Evolutionary conservation across 164 flowering plant genomes (phyloP).

Genomic region (Cinnamomum chago): DNA sequence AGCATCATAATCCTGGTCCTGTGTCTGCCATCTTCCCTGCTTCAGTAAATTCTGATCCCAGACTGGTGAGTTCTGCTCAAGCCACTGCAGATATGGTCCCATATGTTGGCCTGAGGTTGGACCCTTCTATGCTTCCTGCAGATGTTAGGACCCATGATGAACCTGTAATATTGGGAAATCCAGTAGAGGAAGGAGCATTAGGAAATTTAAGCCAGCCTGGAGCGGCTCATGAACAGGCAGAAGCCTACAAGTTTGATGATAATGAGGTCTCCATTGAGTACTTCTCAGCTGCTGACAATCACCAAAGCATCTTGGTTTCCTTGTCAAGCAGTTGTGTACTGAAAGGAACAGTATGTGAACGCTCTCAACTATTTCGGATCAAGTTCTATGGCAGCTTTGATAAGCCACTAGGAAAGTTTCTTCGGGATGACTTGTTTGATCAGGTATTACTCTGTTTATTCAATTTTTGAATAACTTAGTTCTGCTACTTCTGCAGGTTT

Average conservation of each 20-base stretch:
- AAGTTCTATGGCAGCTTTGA: constrained; percentile 89
- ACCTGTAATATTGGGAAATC: constrained; percentile 23
- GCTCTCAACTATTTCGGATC: constrained; percentile 73
- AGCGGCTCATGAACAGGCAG: constrained; percentile 22
- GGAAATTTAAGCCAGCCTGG: constrained; percentile 16
- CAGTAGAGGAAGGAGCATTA: constrained; percentile 15
- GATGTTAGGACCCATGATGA: not conserved
- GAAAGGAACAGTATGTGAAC: constrained; percentile 82
- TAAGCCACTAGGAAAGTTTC: constrained; percentile 90
- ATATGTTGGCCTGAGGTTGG: constrained; percentile 11
- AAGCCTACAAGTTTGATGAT: constrained; percentile 27
- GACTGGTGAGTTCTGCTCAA: constrained; percentile 23
- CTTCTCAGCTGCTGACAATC: constrained; percentile 59
- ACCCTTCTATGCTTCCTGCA: not conserved
- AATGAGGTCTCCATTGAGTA: constrained; percentile 44
- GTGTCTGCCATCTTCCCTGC: constrained; percentile 12
- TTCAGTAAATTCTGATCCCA: constrained; percentile 13
- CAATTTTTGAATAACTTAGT: not conserved
- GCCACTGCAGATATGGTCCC: constrained; percentile 21
- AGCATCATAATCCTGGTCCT: constrained; percentile 15
- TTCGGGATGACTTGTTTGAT: constrained; percentile 78
- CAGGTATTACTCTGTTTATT: constrained; percentile 41
- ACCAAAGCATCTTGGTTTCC: constrained; percentile 83
- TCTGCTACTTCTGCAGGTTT: not conserved
- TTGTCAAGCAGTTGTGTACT: constrained; percentile 70